Evolutionary conservation across 2,329 filamentous ascomycete genomes (phyloP).

Genomic region (Dactylella cylindrospora): DNA sequence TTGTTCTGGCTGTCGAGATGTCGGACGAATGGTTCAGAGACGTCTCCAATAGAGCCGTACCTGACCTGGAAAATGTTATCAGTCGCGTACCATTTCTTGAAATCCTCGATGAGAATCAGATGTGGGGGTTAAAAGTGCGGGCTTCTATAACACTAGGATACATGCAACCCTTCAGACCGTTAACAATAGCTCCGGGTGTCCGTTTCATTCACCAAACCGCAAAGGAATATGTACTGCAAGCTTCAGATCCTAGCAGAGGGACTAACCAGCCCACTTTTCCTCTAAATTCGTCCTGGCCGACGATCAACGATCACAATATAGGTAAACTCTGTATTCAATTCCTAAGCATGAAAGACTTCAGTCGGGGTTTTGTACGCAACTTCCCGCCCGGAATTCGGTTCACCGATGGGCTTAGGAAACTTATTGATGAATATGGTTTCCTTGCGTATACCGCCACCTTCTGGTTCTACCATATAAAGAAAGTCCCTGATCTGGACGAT

Average conservation of each 20-base stretch:
- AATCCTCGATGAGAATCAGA: slow-evolving; percentile 5
- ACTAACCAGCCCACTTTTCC: no score
- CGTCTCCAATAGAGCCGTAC: neutral
- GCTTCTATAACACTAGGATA: neutral
- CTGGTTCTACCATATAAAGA: slow-evolving; percentile 4
- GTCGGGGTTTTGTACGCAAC: slow-evolving; percentile 1
- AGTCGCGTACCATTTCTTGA: slow-evolving; percentile 11
- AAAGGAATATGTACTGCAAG: slow-evolving; percentile 18
- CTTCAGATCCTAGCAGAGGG: no score
- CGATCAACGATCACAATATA: slow-evolving; percentile 7
- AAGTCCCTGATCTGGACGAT: slow-evolving; percentile 9
- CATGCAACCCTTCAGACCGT: neutral
- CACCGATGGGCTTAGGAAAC: slow-evolving; percentile 6
- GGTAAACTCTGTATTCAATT: slow-evolving; percentile 20
- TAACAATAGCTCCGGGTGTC: no score
- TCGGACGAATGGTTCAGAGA: slow-evolving; percentile 2
- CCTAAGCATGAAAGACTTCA: slow-evolving; percentile 19
- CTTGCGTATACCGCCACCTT: slow-evolving; percentile 8
- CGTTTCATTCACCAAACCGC: slow-evolving; percentile 22
- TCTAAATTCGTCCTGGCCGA: no score
- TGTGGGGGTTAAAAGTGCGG: neutral
- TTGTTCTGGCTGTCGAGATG: slow-evolving; percentile 17
- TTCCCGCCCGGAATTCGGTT: slow-evolving; percentile 1
- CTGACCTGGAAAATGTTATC: slow-evolving; percentile 11
- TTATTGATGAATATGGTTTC: slow-evolving; percentile 12